Percentiles rank a stretch among this genome's conserved stretches.
These are phyloP conservation scores for Aspergillus mulundensis DNA, from an alignment of 495 filamentous ascomycete genomes.

Conservation along the genomic window DNA sequence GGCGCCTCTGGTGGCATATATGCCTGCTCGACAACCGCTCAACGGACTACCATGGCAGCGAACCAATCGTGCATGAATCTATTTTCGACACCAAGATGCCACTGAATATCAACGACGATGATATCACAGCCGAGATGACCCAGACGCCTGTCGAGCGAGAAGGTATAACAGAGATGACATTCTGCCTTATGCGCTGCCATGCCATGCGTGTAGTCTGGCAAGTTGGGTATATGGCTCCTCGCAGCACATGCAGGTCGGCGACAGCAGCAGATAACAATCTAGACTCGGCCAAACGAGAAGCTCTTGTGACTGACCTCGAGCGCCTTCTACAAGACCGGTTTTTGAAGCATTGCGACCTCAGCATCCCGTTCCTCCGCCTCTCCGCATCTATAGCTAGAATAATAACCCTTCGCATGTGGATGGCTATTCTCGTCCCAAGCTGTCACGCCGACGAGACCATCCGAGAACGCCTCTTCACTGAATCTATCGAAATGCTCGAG, in stretches of 20 bases:
- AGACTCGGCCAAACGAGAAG: conserved; percentile 26
- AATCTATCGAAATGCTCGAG: conserved; percentile 49
- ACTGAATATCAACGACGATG: conserved; percentile 27
- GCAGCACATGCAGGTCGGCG: conserved; percentile 6
- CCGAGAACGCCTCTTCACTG: conserved; percentile 18
- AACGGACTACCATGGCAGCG: conserved; percentile 37
- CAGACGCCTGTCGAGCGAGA: conserved; percentile 51
- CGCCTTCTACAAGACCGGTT: conserved; percentile 36
- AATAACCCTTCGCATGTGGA: conserved; percentile 21
- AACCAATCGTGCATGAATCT: conserved; percentile 19
- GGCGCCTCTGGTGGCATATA: conserved; percentile 43
- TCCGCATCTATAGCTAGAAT: conserved; percentile 19
- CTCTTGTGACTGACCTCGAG: conserved; percentile 36
- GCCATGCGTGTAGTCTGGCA: conserved; percentile 21
- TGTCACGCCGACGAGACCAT: neutral
- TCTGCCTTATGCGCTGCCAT: conserved; percentile 64
- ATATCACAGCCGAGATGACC: conserved; percentile 10
- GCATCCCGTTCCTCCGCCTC: conserved; percentile 34
- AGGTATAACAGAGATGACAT: conserved; percentile 72
- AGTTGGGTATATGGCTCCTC: conserved; percentile 22
- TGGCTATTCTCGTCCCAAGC: conserved; percentile 24
- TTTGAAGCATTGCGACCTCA: conserved; percentile 31
- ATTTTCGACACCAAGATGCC: conserved; percentile 25
- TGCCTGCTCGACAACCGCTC: conserved; percentile 30
- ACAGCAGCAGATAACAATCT: neutral